These are phyloP conservation scores for Tolypocladium tropicale DNA, from an alignment of 2,329 filamentous ascomycete species.

Conservation along the genomic window DNA sequence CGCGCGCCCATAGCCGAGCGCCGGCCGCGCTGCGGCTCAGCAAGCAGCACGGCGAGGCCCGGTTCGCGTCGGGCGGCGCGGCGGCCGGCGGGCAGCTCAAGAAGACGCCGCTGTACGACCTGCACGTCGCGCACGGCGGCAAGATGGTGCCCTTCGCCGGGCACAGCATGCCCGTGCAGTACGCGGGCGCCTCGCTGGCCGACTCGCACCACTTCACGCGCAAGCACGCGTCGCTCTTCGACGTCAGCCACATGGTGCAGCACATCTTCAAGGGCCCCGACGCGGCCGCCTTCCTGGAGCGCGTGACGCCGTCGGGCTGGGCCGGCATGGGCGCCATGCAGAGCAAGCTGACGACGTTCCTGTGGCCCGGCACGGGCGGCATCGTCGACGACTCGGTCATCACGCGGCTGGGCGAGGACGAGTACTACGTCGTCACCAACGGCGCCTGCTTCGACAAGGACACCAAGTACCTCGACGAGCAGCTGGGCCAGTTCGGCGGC, in stretches of 20 bases:
- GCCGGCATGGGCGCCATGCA: conserved; percentile 52
- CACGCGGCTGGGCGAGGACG: conserved; percentile 61
- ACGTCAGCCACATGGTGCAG: conserved; percentile 95
- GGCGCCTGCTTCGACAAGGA: conserved; percentile 89
- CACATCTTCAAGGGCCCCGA: conserved; percentile 75
- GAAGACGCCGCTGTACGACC: conserved; percentile 67
- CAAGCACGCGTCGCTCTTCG: conserved; percentile 80
- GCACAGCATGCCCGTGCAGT: conserved; percentile 88
- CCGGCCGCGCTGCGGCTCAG: conserved; percentile 3
- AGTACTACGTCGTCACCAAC: conserved; percentile 93
- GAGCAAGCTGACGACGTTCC: conserved; percentile 74
- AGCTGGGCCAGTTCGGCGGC: conserved; percentile 51
- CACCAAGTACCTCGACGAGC: conserved; percentile 59
- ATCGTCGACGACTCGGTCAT: conserved; percentile 94
- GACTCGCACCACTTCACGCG: conserved; percentile 89
- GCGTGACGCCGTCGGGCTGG: conserved; percentile 69
- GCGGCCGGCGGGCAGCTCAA: conserved; percentile 25
- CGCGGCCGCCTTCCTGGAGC: conserved; percentile 72
- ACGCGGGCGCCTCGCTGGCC: conserved; percentile 63
- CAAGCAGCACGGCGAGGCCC: conserved; percentile 10
- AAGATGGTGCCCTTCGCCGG: conserved; percentile 98
- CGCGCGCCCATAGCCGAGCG: conserved; percentile 5
- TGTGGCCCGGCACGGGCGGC: conserved; percentile 72
- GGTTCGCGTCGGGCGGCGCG: conserved; percentile 12
- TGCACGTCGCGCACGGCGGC: conserved; percentile 67